Evolutionary conservation across 2,329 filamentous ascomycete species (phyloP).

Genomic region (Aspergillus sp.): DNA sequence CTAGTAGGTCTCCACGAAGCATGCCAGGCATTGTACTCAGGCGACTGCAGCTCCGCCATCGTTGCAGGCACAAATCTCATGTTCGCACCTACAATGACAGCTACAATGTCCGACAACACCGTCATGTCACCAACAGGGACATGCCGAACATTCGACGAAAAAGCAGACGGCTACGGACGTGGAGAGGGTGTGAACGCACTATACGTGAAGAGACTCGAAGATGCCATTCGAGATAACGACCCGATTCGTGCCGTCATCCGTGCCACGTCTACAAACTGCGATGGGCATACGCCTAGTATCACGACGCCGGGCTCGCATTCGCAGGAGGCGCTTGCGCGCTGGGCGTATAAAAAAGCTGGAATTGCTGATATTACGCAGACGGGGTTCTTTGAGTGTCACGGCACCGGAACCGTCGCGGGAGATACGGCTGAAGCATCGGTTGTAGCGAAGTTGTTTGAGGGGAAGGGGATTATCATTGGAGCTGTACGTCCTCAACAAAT

Average conservation of each 20-base stretch:
- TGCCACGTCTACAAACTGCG: constrained; percentile 26
- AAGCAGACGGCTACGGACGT: constrained; percentile 36
- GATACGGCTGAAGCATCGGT: constrained; percentile 15
- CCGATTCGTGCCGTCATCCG: constrained; percentile 37
- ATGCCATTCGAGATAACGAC: constrained; percentile 35
- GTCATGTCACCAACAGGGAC: constrained; percentile 1
- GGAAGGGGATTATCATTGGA: constrained; percentile 12
- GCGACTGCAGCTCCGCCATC: neutral
- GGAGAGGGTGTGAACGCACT: constrained; percentile 39
- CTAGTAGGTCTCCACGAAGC: neutral
- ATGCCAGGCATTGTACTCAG: neutral
- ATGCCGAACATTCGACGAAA: constrained; percentile 24
- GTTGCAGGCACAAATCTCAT: neutral
- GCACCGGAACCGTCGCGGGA: constrained; percentile 18
- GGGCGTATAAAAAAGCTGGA: constrained; percentile 2
- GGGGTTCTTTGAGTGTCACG: constrained; percentile 14
- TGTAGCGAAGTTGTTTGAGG: constrained; percentile 14
- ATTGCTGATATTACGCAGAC: constrained; percentile 8
- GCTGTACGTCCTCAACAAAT: constrained; percentile 4
- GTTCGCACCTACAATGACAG: neutral
- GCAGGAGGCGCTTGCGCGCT: constrained; percentile 15
- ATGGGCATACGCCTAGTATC: constrained; percentile 24
- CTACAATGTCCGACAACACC: neutral
- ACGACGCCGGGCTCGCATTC: neutral
- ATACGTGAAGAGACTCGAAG: constrained; percentile 31